Conservation (phyloP, 176 grass and related monocot species). For the Puya raimondii region DNA sequence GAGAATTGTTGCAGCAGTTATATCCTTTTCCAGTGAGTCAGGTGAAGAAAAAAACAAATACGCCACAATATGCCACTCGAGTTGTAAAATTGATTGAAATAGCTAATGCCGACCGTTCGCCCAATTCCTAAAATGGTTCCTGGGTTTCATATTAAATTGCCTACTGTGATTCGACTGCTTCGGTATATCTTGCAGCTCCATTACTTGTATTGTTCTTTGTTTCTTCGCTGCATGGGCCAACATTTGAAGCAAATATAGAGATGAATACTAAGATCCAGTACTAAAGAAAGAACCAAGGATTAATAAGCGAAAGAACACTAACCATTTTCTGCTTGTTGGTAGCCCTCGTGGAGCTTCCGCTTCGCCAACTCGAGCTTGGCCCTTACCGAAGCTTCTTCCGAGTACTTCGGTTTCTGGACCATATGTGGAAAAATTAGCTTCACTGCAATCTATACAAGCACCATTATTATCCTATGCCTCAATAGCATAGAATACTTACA, state of each 20-base stretch:
- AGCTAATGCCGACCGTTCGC: not conserved
- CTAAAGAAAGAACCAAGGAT: not conserved
- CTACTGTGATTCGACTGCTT: slow-evolving; percentile 41
- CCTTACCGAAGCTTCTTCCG: slow-evolving; percentile 37
- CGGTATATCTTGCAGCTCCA: slow-evolving; percentile 43
- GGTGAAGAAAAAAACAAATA: not conserved
- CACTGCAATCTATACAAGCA: not conserved
- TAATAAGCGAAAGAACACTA: not conserved
- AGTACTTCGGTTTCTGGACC: slow-evolving; percentile 24
- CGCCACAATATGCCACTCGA: not conserved
- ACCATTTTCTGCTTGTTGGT: slow-evolving; percentile 68
- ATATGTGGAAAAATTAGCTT: not conserved
- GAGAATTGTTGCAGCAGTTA: not conserved
- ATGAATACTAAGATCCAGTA: not conserved
- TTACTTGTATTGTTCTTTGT: slow-evolving; percentile 52
- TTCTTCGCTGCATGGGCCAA: slow-evolving; percentile 51
- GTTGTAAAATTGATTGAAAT: not conserved
- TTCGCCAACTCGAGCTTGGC: slow-evolving; percentile 48
- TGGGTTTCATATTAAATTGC: slow-evolving; percentile 15
- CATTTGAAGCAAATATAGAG: not conserved
- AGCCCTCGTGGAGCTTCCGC: slow-evolving; percentile 59
- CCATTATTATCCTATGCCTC: slow-evolving; percentile 15
- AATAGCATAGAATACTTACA: slow-evolving; percentile 22
- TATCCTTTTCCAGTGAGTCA: not conserved
- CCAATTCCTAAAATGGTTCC: not conserved